Percentiles rank a stretch among this genome's conserved stretches.
phyloP scores from a whole-genome alignment of 495 filamentous ascomycete genomes.

The Hapsidospora chrysogenum region DNA sequence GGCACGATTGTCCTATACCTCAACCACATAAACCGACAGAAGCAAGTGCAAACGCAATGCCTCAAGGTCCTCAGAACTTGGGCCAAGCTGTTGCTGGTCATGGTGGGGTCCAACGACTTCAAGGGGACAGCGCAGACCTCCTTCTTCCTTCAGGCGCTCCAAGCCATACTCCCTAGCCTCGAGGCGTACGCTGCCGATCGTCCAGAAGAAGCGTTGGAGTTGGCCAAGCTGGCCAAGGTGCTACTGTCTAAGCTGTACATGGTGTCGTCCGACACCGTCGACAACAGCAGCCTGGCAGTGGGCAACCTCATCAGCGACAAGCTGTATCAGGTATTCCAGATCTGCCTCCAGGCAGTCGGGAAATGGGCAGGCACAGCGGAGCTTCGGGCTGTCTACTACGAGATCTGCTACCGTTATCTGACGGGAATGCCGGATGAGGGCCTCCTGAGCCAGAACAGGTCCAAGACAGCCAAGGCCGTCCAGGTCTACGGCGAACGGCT shows the following conservation, averaged over 20 bases:
- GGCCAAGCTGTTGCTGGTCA: slow-evolving; percentile 64
- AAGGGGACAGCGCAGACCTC: slow-evolving; percentile 46
- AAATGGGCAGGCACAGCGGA: slow-evolving; percentile 49
- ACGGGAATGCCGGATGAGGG: slow-evolving; percentile 46
- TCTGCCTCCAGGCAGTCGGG: slow-evolving; percentile 57
- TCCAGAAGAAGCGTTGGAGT: slow-evolving; percentile 45
- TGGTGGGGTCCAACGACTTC: slow-evolving; percentile 60
- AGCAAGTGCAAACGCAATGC: slow-evolving; percentile 38
- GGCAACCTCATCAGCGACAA: slow-evolving; percentile 71
- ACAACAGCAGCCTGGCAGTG: slow-evolving; percentile 31
- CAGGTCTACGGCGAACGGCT: slow-evolving; percentile 60
- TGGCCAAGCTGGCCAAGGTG: slow-evolving; percentile 61
- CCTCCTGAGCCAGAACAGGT: slow-evolving; percentile 24
- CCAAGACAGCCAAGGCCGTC: slow-evolving; percentile 57
- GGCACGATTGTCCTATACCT: slow-evolving; percentile 36
- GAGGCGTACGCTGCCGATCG: slow-evolving; percentile 53
- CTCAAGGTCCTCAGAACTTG: slow-evolving; percentile 56
- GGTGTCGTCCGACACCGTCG: slow-evolving; percentile 20
- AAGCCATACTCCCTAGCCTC: slow-evolving; percentile 71
- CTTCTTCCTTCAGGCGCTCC: slow-evolving; percentile 70
- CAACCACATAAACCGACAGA: slow-evolving; percentile 45
- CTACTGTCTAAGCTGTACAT: slow-evolving; percentile 47
- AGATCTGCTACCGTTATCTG: slow-evolving; percentile 73
- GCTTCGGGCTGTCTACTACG: slow-evolving; percentile 71
- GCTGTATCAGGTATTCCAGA: slow-evolving; percentile 77